Percentiles rank a stretch among this genome's conserved stretches.
phyloP scores from a whole-genome alignment of 1,139 yeast species.

The Pichia sp. region DNA sequence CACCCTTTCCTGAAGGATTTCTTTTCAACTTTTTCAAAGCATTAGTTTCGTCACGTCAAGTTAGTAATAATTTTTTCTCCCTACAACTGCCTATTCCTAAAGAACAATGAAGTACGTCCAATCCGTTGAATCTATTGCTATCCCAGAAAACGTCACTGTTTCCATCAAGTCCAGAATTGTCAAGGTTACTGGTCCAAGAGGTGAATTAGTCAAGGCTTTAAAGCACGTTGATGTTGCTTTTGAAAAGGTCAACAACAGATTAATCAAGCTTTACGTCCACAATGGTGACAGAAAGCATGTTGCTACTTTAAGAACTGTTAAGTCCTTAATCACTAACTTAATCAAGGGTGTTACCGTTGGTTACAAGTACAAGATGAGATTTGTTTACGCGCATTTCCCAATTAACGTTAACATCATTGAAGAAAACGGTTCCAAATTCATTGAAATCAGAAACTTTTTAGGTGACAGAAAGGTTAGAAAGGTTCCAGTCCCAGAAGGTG shows the following conservation, averaged over 20 bases:
- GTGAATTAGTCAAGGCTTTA: slow-evolving; percentile 84
- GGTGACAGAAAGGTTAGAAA: slow-evolving; percentile 97
- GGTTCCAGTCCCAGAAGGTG: slow-evolving; percentile 85
- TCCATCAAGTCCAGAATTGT: slow-evolving; percentile 87
- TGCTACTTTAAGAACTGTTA: slow-evolving; percentile 98
- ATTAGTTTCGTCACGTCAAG: not conserved
- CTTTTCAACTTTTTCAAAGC: not conserved
- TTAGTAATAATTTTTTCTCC: too few relatives aligned
- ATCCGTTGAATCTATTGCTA: slow-evolving; percentile 83
- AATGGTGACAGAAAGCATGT: slow-evolving; percentile 99
- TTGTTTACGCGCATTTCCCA: slow-evolving; percentile 99
- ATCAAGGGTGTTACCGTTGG: slow-evolving; percentile 99
- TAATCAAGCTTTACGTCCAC: slow-evolving; percentile 87
- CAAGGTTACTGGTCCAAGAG: slow-evolving; percentile 98
- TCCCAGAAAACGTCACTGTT: slow-evolving; percentile 94
- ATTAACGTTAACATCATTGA: slow-evolving; percentile 89
- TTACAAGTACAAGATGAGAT: slow-evolving; percentile 99
- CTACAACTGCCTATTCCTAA: too few relatives aligned
- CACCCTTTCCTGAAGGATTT: too few relatives aligned
- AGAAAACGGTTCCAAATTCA: slow-evolving; percentile 64
- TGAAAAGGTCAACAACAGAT: slow-evolving; percentile 62
- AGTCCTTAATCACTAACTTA: slow-evolving; percentile 89
- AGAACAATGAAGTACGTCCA: slow-evolving; percentile 86
- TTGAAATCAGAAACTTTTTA: slow-evolving; percentile 98
- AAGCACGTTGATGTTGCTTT: slow-evolving; percentile 95